Conservation (phyloP, 345 rosid species). For the Populus davidiana region DNA sequence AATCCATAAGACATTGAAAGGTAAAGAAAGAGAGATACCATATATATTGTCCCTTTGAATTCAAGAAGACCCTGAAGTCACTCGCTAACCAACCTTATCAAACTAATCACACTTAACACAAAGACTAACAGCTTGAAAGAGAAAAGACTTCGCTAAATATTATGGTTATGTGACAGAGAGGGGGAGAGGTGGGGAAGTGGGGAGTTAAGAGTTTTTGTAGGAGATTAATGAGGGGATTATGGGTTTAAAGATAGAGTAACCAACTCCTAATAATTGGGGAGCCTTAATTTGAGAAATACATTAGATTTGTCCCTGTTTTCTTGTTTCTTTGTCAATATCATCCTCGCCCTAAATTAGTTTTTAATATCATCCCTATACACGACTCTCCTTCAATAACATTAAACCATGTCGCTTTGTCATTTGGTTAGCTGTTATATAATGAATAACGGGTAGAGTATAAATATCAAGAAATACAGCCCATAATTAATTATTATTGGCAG, state of each 20-base stretch:
- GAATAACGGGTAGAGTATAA: no score
- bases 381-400: no score
- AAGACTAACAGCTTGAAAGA: neutral
- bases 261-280: slow-evolving; percentile 1
- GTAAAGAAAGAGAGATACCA: neutral
- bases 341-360: no score
- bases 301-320: no score
- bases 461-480: no score
- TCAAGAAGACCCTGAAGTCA: slow-evolving; percentile 7
- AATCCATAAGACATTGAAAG: neutral
- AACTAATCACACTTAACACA: neutral
- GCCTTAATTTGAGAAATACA: neutral
- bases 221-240: neutral
- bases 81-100: neutral
- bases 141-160: neutral
- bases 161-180: neutral
- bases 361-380: no score
- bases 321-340: no score
- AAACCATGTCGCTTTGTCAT: no score
- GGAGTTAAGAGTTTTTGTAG: slow-evolving; percentile 1
- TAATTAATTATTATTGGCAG: no score
- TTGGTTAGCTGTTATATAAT: rapidly evolving
- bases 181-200: slow-evolving; percentile 8
- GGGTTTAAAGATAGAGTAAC: neutral
- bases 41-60: slow-evolving; percentile 4